Conservation (phyloP, 192 early-diverging fungal genomes). For the Coemansia javaensis region DNA sequence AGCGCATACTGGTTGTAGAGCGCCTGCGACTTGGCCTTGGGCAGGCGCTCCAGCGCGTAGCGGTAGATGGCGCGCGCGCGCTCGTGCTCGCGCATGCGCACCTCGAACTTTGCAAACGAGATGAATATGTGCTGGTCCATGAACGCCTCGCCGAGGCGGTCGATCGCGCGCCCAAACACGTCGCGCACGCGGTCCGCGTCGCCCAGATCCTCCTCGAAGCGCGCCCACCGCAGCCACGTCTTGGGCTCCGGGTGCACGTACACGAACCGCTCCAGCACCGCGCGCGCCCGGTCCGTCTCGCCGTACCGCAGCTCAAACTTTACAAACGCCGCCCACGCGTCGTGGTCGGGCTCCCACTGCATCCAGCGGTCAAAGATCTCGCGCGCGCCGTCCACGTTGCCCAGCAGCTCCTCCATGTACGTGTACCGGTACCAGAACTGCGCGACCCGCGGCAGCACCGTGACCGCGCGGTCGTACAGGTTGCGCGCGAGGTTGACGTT, state of each 20-base stretch:
- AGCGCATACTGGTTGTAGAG: constrained; percentile 91
- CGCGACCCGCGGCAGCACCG: constrained; percentile 76
- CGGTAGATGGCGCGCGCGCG: constrained; percentile 95
- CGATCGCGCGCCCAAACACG: constrained; percentile 84
- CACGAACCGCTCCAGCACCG: constrained; percentile 82
- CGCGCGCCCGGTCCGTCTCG: constrained; percentile 76
- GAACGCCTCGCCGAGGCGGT: constrained; percentile 79
- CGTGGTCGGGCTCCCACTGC: constrained; percentile 93
- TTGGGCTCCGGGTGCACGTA: constrained; percentile 84
- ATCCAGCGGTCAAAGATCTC: constrained; percentile 99
- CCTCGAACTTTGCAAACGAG: constrained; percentile 96
- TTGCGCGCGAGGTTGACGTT: constrained; percentile 93
- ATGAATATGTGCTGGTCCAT: constrained; percentile 94
- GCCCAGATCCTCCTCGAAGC: constrained; percentile 86
- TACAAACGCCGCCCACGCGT: constrained; percentile 91
- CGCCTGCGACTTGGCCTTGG: constrained; percentile 75
- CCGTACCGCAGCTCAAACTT: constrained; percentile 89
- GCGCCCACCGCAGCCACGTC: constrained; percentile 95
- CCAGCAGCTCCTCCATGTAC: constrained; percentile 96
- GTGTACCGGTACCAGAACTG: constrained; percentile 95
- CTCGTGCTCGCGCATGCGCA: constrained; percentile 80
- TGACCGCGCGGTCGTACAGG: constrained; percentile 86
- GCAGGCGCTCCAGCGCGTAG: constrained; percentile 84
- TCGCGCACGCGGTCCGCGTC: constrained; percentile 66
- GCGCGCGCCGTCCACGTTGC: constrained; percentile 80